These are phyloP conservation scores for Hansenula sp. DNA, from an alignment of 1,139 yeast genomes.

Conservation along the genomic window DNA sequence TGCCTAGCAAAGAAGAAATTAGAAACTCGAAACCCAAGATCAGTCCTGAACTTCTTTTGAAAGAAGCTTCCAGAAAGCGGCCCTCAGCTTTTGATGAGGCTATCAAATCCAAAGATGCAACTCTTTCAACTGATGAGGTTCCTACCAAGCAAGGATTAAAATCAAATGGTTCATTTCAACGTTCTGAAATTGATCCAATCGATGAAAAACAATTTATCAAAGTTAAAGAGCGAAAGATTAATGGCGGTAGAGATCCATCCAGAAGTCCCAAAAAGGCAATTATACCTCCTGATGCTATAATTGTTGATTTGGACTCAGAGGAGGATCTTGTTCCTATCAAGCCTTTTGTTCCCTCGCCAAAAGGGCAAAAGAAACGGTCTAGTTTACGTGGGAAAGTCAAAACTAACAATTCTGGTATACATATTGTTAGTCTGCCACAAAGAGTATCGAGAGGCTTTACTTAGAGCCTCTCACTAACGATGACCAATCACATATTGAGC, in stretches of 20 bases:
- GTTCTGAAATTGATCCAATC: background rate
- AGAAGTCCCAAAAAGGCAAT: background rate
- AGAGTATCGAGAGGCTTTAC: too few relatives aligned
- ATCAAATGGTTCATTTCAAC: too few relatives aligned
- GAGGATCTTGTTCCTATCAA: background rate
- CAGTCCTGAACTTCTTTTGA: background rate
- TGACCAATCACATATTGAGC: too few relatives aligned
- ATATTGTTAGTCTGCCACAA: too few relatives aligned
- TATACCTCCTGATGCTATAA: background rate
- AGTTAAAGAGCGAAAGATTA: background rate
- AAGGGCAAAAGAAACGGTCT: too few relatives aligned
- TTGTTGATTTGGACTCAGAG: conserved; percentile 1
- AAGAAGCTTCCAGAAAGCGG: background rate
- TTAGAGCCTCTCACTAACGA: too few relatives aligned
- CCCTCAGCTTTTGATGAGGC: background rate
- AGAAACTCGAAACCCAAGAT: background rate
- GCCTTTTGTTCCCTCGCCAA: too few relatives aligned
- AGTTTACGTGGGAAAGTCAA: too few relatives aligned
- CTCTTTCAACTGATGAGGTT: too few relatives aligned
- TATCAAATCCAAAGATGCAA: too few relatives aligned
- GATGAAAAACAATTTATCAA: background rate
- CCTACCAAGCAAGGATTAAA: too few relatives aligned
- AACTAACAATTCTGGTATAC: too few relatives aligned
- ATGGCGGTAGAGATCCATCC: background rate
- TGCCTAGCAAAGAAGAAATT: background rate